Conservation (phyloP, 129 eudicot genomes). For the Chrysanthemum makinoi region DNA sequence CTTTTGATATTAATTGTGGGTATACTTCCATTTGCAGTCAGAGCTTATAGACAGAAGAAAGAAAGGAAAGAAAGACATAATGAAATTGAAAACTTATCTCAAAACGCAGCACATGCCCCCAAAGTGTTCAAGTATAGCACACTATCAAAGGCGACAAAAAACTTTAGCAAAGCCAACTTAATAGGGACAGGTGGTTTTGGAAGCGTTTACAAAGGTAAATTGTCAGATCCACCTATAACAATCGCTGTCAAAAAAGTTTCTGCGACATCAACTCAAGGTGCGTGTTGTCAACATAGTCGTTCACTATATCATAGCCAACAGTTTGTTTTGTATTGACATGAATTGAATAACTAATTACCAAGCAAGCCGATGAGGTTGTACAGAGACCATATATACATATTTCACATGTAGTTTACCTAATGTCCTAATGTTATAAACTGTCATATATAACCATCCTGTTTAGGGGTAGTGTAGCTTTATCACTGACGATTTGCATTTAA, state of each 20-base stretch:
- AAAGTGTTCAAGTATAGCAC: slow-evolving; percentile 47
- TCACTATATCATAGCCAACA: too few species aligned
- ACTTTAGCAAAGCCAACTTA: slow-evolving; percentile 54
- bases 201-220: slow-evolving; percentile 60
- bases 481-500: not conserved
- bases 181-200: slow-evolving; percentile 75
- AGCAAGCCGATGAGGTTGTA: too few species aligned
- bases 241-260: slow-evolving; percentile 69
- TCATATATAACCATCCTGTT: too few species aligned
- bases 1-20: slow-evolving; percentile 20
- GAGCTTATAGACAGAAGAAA: slow-evolving; percentile 35
- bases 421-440: too few species aligned
- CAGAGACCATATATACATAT: too few species aligned
- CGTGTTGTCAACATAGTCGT: not conserved
- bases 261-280: slow-evolving; percentile 68
- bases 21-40: slow-evolving; percentile 21
- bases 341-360: too few species aligned
- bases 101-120: slow-evolving; percentile 54
- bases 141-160: slow-evolving; percentile 54
- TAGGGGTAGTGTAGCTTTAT: not conserved
- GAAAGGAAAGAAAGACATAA: slow-evolving; percentile 33
- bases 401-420: too few species aligned
- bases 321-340: too few species aligned
- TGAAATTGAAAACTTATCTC: slow-evolving; percentile 44
- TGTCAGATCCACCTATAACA: slow-evolving; percentile 28